phyloP scores from a whole-genome alignment of 2,329 filamentous ascomycete genomes.

The Lachnellula arida region DNA sequence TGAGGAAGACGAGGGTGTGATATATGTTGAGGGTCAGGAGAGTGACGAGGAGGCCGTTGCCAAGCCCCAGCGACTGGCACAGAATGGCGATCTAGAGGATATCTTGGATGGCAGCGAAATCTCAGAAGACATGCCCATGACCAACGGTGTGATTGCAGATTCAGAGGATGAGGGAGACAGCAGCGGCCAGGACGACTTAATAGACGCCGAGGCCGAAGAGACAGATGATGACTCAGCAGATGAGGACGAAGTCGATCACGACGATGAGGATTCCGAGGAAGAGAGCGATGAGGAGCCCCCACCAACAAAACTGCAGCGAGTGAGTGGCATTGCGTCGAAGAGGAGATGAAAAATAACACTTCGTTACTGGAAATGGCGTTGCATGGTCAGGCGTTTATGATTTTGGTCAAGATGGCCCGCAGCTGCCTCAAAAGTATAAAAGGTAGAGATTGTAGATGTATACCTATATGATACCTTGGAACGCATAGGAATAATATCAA shows the following conservation, averaged over 20 bases:
- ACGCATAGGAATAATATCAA: background rate
- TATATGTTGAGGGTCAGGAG: slow-evolving; percentile 79
- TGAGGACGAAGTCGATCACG: slow-evolving; percentile 44
- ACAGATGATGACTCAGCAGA: slow-evolving; percentile 31
- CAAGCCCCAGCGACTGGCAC: slow-evolving; percentile 30
- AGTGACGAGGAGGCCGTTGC: slow-evolving; percentile 53
- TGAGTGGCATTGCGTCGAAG: slow-evolving; percentile 23
- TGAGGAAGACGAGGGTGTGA: slow-evolving; percentile 54
- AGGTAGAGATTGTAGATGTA: background rate
- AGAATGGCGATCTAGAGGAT: slow-evolving; percentile 21
- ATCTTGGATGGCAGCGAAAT: slow-evolving; percentile 29
- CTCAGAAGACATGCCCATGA: slow-evolving; percentile 36
- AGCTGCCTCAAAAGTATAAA: background rate
- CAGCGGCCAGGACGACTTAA: slow-evolving; percentile 39
- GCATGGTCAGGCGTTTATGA: slow-evolving; percentile 22
- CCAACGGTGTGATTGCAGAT: slow-evolving; percentile 42
- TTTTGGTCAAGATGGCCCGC: background rate
- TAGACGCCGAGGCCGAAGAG: slow-evolving; percentile 50
- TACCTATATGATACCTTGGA: background rate
- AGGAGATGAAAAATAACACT: slow-evolving; percentile 19
- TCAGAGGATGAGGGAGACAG: slow-evolving; percentile 44
- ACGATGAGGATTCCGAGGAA: slow-evolving; percentile 39
- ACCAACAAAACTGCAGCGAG: slow-evolving; percentile 27
- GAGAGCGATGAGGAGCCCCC: slow-evolving; percentile 39
- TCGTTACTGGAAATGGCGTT: slow-evolving; percentile 22